phyloP scores from a whole-genome alignment of 2,329 filamentous ascomycete genomes.

The Colletotrichum acutatum region DNA sequence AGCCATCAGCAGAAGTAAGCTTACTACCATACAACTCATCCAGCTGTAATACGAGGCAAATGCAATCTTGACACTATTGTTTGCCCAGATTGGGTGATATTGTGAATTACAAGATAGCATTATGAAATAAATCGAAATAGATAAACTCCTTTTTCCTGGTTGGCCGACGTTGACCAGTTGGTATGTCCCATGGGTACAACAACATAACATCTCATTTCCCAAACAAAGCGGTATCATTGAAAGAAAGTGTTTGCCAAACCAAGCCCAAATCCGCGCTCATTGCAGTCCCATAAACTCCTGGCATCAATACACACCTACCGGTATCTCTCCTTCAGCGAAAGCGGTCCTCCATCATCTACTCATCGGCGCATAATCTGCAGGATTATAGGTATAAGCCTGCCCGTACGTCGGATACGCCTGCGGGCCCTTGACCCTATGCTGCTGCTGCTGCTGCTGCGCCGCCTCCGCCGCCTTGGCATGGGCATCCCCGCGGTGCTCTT shows the following conservation, averaged over 20 bases:
- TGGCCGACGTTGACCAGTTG: neutral
- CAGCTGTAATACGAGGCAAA: too few relatives aligned
- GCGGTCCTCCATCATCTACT: neutral
- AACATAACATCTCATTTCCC: neutral
- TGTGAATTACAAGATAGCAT: neutral
- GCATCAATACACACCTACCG: neutral
- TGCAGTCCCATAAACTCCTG: neutral
- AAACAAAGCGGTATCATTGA: conserved; percentile 32
- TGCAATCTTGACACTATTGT: too few relatives aligned
- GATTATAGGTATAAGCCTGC: conserved; percentile 49
- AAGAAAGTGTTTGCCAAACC: neutral
- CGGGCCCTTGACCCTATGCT: conserved; percentile 27
- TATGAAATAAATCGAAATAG: neutral
- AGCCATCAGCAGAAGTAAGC: too few relatives aligned
- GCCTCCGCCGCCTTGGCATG: conserved; percentile 8
- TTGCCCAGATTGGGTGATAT: too few relatives aligned
- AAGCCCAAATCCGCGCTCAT: neutral
- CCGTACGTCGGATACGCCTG: conserved; percentile 37
- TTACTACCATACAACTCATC: too few relatives aligned
- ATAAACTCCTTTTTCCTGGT: neutral
- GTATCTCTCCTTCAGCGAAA: neutral
- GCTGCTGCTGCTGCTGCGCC: conserved; percentile 15
- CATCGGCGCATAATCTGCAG: conserved; percentile 49
- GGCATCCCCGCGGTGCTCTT: conserved; percentile 49
- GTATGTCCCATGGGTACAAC: neutral